phyloP scores from a whole-genome alignment of 1,139 yeast species.

The Wickerhamomyces sp. region DNA sequence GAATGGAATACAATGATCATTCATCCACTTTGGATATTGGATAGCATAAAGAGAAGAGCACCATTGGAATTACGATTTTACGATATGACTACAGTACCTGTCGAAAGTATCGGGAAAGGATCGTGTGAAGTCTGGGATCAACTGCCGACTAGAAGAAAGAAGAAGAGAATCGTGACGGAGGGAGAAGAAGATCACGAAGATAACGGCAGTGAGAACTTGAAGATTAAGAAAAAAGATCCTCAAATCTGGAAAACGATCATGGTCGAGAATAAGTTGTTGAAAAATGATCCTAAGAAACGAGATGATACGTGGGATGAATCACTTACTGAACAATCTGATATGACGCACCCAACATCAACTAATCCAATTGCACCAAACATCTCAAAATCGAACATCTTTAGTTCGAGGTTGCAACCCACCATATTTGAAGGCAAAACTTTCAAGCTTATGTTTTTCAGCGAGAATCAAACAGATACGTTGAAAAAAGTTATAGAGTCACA shows the following conservation, averaged over 20 bases:
- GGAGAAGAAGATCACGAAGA: slow-evolving; percentile 4
- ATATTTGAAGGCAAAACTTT: slow-evolving; percentile 37
- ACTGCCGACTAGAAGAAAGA: slow-evolving; percentile 24
- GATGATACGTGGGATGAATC: slow-evolving; percentile 20
- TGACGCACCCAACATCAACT: slow-evolving; percentile 1
- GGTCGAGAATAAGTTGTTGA: slow-evolving; percentile 27
- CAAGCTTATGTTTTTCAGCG: slow-evolving; percentile 35
- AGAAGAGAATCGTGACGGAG: slow-evolving; percentile 13
- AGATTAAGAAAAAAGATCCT: slow-evolving; percentile 25
- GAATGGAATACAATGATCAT: slow-evolving; percentile 68
- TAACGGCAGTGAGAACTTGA: slow-evolving; percentile 10
- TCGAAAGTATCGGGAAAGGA: slow-evolving; percentile 35
- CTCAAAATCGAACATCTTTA: slow-evolving; percentile 1
- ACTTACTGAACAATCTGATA: neutral
- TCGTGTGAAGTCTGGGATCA: slow-evolving; percentile 53
- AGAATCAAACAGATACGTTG: slow-evolving; percentile 31
- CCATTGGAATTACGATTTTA: slow-evolving; percentile 48
- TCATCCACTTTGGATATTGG: slow-evolving; percentile 72
- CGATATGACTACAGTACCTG: slow-evolving; percentile 30
- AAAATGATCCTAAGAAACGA: slow-evolving; percentile 3
- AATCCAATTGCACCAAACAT: neutral
- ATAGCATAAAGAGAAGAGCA: slow-evolving; percentile 58
- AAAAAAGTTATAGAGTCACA: slow-evolving; percentile 36
- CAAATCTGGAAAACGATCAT: slow-evolving; percentile 49
- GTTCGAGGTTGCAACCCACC: neutral